Conservation (phyloP, 1,139 yeast genomes). For the Taphrina communis region DNA sequence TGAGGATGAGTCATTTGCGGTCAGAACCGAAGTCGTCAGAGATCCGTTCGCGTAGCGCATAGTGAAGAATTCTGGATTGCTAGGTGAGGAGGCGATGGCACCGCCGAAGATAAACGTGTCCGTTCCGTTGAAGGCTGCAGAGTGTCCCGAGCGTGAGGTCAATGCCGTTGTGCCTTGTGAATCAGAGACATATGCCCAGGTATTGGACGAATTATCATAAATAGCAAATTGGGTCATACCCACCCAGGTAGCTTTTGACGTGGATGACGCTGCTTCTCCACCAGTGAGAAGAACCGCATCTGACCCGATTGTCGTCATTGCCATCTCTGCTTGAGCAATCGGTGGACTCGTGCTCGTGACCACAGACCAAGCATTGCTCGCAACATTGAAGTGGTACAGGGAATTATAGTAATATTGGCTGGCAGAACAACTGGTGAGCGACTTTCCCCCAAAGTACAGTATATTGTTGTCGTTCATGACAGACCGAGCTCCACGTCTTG, state of each 20-base stretch:
- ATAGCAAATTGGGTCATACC: constrained; percentile 31
- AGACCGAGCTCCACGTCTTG: constrained; percentile 32
- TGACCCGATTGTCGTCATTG: constrained; percentile 18
- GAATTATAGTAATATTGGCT: constrained; percentile 37
- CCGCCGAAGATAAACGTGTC: constrained; percentile 36
- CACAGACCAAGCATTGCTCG: constrained; percentile 10
- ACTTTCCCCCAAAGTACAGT: constrained; percentile 36
- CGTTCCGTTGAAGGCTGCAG: constrained; percentile 32
- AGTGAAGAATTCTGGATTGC: constrained; percentile 25
- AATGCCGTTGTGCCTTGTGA: background rate
- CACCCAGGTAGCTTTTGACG: constrained; percentile 32
- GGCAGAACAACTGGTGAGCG: constrained; percentile 18
- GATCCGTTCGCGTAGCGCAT: constrained; percentile 7
- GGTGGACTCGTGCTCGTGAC: constrained; percentile 24
- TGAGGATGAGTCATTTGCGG: constrained; percentile 8
- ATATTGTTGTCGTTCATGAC: constrained; percentile 6
- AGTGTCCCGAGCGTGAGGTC: constrained; percentile 33
- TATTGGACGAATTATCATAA: constrained; percentile 6
- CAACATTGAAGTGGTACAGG: constrained; percentile 13
- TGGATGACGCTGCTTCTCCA: constrained; percentile 31
- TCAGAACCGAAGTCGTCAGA: background rate
- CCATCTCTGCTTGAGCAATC: constrained; percentile 36
- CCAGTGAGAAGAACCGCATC: constrained; percentile 18
- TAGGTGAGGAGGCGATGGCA: constrained; percentile 4
- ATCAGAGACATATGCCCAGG: constrained; percentile 31